These are phyloP conservation scores for Aspergillus coremiiformis DNA, from an alignment of 495 filamentous ascomycete genomes.

Conservation along the genomic window DNA sequence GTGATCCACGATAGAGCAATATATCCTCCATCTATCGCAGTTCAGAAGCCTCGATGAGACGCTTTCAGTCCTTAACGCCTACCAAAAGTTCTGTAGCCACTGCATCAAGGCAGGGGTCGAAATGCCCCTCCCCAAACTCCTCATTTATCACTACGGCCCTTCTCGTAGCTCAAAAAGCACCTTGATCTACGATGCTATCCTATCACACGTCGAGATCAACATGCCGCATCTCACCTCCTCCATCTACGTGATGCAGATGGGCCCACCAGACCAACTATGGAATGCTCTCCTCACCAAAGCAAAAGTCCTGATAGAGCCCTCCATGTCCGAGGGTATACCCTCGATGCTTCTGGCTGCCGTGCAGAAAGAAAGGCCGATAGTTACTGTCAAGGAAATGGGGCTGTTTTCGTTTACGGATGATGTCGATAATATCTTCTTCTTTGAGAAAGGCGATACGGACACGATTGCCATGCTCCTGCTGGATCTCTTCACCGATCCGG, in stretches of 20 bases:
- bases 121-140: conserved; percentile 64
- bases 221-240: conserved; percentile 42
- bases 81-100: not conserved
- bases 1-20: not conserved
- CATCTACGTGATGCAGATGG: conserved; percentile 60
- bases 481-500: not conserved
- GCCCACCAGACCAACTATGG: conserved; percentile 65
- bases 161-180: not conserved
- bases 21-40: conserved; percentile 8
- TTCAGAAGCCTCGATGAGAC: conserved; percentile 4
- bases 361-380: conserved; percentile 40
- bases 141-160: conserved; percentile 29
- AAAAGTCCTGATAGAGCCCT: conserved; percentile 59
- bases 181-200: conserved; percentile 29
- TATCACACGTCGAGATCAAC: conserved; percentile 49
- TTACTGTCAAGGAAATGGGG: not conserved
- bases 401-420: not conserved
- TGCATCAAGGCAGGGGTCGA: conserved; percentile 47
- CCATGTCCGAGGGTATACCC: conserved; percentile 66
- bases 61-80: conserved; percentile 1
- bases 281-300: conserved; percentile 59
- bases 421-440: not conserved
- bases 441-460: not conserved
- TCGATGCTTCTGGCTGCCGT: conserved; percentile 70
- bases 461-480: not conserved